These are phyloP conservation scores for Ogataea ganodermae DNA, from an alignment of 805 yeast species.

Conservation along the genomic window DNA sequence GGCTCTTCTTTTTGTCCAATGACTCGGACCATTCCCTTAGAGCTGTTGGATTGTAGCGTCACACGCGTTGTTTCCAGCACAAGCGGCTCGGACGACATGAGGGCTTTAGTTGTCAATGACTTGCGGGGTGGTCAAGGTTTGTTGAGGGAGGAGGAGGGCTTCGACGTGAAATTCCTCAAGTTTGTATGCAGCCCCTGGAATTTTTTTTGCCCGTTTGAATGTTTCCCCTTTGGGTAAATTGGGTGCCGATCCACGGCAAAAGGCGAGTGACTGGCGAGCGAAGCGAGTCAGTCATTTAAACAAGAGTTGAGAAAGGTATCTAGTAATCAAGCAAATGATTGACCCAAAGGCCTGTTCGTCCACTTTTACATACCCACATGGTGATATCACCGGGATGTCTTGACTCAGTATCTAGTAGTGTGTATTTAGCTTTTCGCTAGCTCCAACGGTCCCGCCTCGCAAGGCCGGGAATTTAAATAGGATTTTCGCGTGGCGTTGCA, in stretches of 20 bases:
- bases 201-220: background rate
- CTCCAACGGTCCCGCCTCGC: background rate
- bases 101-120: too few relatives aligned
- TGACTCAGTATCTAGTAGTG: too few relatives aligned
- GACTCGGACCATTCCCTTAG: slow-evolving; percentile 1
- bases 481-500: background rate
- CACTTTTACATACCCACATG: too few relatives aligned
- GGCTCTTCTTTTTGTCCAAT: background rate
- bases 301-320: too few relatives aligned
- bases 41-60: background rate
- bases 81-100: slow-evolving; percentile 1
- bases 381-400: too few relatives aligned
- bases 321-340: too few relatives aligned
- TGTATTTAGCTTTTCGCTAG: too few relatives aligned
- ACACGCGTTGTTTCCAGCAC: slow-evolving; percentile 3
- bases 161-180: background rate
- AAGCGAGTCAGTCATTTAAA: too few relatives aligned
- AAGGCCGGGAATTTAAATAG: background rate
- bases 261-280: background rate
- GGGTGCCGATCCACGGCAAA: slow-evolving; percentile 3
- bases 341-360: too few relatives aligned
- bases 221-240: slow-evolving; percentile 3
- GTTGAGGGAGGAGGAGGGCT: too few relatives aligned
- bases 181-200: background rate
- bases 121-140: background rate